Evolutionary conservation across 2,329 filamentous ascomycete species (phyloP), one percentile per base, ranked within the genome.

Genomic region (Pezizomycotina sp.): DNA sequence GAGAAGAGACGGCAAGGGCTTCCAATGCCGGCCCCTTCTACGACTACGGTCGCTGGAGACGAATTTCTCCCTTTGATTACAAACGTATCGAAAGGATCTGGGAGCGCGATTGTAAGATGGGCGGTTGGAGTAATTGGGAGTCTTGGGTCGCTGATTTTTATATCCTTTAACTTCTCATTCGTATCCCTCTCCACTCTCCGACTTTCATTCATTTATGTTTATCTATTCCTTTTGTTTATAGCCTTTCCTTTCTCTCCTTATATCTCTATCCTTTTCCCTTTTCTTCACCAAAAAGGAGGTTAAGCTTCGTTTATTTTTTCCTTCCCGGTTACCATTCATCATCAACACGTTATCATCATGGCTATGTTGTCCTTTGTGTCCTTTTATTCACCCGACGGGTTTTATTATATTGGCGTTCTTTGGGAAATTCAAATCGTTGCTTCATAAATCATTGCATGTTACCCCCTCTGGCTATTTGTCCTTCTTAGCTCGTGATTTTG

Each of bases 101-200:
- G 40, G 40, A 43, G 30, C 21, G 40, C 31, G 40, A 43, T 33
- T 43, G 40, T 21, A 43, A 43, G 21, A 25, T 35, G 28, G 40
- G 40, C 5, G 40, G 40, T 13, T 43, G 40, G 40, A 43, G 40
- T 39, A 43, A 43, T 33, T 43, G 40, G 40, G 40, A 43, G 27
- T 35, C 35, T 14, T 43, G 40, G 40, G 40, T 43, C 6, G 40
- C 40, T 5, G 40, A 43, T 27, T 43, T 38, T 18, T 43, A 43
- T 31, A 22, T 43, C 18, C 27, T 26, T 14, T 28, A 23, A 18
- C 8, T 36, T 18, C 31, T 20, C 36, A 10, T 35, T 29, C 34
- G 29, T 41, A 41, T 37, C 31, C 31, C 29, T 31, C 39, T 26
- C 9, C 18, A 10, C 22, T 21, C 25, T 20, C 16, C 16, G 21